phyloP scores from a whole-genome alignment of 2,329 filamentous ascomycete species.

The Aureobasidium sp. region DNA sequence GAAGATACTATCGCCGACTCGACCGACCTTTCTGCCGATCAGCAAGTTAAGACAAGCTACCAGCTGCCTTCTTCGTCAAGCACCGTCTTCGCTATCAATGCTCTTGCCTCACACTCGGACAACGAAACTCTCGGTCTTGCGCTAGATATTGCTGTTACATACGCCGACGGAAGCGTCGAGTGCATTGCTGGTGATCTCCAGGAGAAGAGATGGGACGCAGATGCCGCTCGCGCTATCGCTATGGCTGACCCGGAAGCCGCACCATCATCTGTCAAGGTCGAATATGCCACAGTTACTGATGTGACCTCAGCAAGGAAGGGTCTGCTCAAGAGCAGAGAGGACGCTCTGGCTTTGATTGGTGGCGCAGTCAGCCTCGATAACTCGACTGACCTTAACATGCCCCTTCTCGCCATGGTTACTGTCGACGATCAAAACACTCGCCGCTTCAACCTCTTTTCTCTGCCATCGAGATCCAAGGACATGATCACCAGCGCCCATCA shows the following conservation, averaged over 20 bases:
- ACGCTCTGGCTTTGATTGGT: slow-evolving; percentile 33
- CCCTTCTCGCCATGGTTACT: slow-evolving; percentile 27
- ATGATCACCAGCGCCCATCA: slow-evolving; percentile 10
- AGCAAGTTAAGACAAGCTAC: slow-evolving; percentile 19
- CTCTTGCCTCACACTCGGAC: slow-evolving; percentile 15
- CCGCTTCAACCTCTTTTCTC: slow-evolving; percentile 10
- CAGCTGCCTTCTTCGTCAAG: slow-evolving; percentile 2
- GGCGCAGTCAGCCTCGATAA: slow-evolving; percentile 18
- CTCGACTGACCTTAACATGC: slow-evolving; percentile 28
- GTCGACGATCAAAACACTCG: slow-evolving; percentile 11
- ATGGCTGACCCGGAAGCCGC: neutral
- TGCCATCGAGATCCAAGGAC: slow-evolving; percentile 14
- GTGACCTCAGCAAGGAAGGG: slow-evolving; percentile 34
- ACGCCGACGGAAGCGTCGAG: slow-evolving; percentile 23
- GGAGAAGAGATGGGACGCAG: slow-evolving; percentile 17
- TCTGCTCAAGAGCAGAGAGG: slow-evolving; percentile 36
- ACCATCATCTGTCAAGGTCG: slow-evolving; percentile 9
- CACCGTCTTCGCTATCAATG: slow-evolving; percentile 32
- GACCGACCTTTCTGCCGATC: slow-evolving; percentile 20
- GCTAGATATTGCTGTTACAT: slow-evolving; percentile 21
- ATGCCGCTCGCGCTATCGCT: neutral
- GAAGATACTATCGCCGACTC: slow-evolving; percentile 35
- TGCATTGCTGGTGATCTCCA: slow-evolving; percentile 23
- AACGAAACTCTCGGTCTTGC: neutral
- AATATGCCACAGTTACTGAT: slow-evolving; percentile 21